Evolutionary conservation across 164 flowering plant species (phyloP).

Genomic region (Stephania yunnanensis): DNA sequence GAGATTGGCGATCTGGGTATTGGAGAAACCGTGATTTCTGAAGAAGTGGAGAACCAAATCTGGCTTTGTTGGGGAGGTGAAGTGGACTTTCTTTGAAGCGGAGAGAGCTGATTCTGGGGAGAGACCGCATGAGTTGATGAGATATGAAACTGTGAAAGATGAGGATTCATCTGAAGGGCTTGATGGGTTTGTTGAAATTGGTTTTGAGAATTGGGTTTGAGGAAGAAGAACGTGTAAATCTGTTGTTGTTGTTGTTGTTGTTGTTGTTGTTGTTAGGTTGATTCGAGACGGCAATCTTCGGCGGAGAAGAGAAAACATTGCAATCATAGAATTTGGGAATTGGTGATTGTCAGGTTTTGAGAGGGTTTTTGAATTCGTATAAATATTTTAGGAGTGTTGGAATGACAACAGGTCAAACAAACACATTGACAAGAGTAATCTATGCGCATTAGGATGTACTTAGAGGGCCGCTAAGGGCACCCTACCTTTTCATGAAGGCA

Average conservation of each 20-base stretch:
- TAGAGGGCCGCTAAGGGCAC: too few species aligned
- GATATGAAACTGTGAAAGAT: slow-evolving; percentile 4
- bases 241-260: not conserved
- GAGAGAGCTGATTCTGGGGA: not conserved
- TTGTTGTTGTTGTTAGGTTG: too few species aligned
- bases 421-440: too few species aligned
- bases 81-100: not conserved
- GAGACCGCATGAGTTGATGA: slow-evolving; percentile 11
- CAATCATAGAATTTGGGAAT: too few species aligned
- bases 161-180: not conserved
- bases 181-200: not conserved
- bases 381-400: too few species aligned
- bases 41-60: slow-evolving; percentile 5
- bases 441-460: too few species aligned
- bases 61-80: not conserved
- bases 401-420: too few species aligned
- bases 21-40: slow-evolving; percentile 4
- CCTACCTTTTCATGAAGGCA: too few species aligned
- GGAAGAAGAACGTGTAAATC: not conserved
- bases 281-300: too few species aligned
- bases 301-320: too few species aligned
- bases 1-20: slow-evolving; percentile 14
- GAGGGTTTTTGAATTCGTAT: too few species aligned
- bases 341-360: too few species aligned
- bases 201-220: not conserved